phyloP scores from a whole-genome alignment of 2,329 filamentous ascomycete genomes.

The Sporothrix humicola region DNA sequence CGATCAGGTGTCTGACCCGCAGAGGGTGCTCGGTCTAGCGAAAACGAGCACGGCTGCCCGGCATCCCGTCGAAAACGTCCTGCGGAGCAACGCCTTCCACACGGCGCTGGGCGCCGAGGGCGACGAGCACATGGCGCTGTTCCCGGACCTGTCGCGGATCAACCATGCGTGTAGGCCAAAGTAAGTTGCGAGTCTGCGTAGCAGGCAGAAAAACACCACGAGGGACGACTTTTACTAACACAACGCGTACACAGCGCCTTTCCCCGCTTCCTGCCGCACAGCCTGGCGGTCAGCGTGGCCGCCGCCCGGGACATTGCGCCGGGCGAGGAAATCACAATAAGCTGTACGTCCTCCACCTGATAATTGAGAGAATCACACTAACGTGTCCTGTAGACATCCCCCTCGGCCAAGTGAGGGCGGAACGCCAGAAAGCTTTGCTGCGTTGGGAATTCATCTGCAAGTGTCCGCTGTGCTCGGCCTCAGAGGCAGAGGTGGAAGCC shows the following conservation, averaged over 20 bases:
- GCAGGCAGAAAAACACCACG: too few relatives aligned
- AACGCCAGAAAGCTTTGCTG: conserved; percentile 41
- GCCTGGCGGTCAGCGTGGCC: conserved; percentile 38
- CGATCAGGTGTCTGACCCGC: conserved; percentile 41
- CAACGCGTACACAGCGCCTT: too few relatives aligned
- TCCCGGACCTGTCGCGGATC: conserved; percentile 38
- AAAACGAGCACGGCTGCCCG: conserved; percentile 41
- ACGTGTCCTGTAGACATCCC: conserved; percentile 46
- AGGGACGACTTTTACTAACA: too few relatives aligned
- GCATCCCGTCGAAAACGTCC: conserved; percentile 45
- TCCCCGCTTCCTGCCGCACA: conserved; percentile 43
- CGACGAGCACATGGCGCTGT: conserved; percentile 38
- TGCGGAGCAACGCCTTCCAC: conserved; percentile 47
- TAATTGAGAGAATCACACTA: too few relatives aligned
- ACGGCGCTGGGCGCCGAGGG: conserved; percentile 39
- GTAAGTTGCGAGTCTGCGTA: conserved; percentile 42
- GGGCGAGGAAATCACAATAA: conserved; percentile 42
- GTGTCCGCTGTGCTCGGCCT: conserved; percentile 45
- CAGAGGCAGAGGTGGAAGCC: conserved; percentile 38
- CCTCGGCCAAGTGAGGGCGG: conserved; percentile 41
- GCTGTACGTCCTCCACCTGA: conserved; percentile 37
- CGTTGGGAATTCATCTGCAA: conserved; percentile 46
- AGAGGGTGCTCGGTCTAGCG: conserved; percentile 42
- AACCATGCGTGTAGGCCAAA: conserved; percentile 48
- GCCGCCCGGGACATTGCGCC: conserved; percentile 38